Conservation (phyloP, 2,329 filamentous ascomycete species). For the Fusarium luffae region DNA sequence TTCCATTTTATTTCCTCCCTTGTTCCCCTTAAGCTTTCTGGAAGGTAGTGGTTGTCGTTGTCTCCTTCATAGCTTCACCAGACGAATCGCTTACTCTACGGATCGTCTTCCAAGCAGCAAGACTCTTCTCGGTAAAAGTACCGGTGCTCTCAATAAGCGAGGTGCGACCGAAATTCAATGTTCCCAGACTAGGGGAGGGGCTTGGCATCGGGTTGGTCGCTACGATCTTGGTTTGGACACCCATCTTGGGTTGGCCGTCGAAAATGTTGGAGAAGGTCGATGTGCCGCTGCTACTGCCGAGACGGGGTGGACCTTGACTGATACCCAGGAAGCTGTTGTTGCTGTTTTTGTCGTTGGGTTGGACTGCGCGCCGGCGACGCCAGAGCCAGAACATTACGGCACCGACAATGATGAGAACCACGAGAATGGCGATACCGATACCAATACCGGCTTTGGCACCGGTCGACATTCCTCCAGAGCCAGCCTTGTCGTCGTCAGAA, state of each 20-base stretch:
- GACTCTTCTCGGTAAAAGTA: slow-evolving; percentile 34
- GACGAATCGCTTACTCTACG: slow-evolving; percentile 44
- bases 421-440: slow-evolving; percentile 27
- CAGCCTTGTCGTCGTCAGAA: slow-evolving; percentile 2
- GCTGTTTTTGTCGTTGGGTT: not conserved
- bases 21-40: slow-evolving; percentile 13
- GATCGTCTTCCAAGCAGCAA: slow-evolving; percentile 42
- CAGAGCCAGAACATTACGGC: slow-evolving; percentile 37
- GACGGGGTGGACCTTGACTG: not conserved
- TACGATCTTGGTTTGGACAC: slow-evolving; percentile 45
- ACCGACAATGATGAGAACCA: slow-evolving; percentile 16
- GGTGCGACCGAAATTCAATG: slow-evolving; percentile 43
- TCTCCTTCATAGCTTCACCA: slow-evolving; percentile 25
- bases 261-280: slow-evolving; percentile 34
- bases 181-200: slow-evolving; percentile 40
- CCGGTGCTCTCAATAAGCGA: slow-evolving; percentile 41
- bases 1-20: not conserved
- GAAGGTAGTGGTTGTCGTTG: not conserved
- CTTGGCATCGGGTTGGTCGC: slow-evolving; percentile 41
- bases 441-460: slow-evolving; percentile 43
- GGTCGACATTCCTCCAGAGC: slow-evolving; percentile 37
- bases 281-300: slow-evolving; percentile 38
- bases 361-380: slow-evolving; percentile 20
- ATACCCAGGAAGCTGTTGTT: not conserved
- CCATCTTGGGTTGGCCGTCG: slow-evolving; percentile 36